phyloP scores from a whole-genome alignment of 164 flowering plant species.

The Vitis amurensis region DNA sequence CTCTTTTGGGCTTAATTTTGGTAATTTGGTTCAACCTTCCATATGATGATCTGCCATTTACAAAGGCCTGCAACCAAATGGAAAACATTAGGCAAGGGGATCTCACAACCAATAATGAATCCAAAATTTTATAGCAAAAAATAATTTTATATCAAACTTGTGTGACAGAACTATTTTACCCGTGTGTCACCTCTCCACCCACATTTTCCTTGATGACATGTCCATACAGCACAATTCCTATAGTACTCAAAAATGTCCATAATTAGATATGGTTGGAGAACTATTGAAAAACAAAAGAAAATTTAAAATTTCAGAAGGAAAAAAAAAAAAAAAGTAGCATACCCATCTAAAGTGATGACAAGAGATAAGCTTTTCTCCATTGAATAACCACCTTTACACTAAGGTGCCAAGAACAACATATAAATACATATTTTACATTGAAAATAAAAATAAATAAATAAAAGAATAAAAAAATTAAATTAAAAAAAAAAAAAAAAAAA shows the following conservation, averaged over 20 bases:
- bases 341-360: constrained; percentile 52
- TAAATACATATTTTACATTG: no score
- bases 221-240: constrained; percentile 58
- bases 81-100: background rate
- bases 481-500: no score
- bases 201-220: constrained; percentile 68
- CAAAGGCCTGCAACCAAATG: constrained; percentile 45
- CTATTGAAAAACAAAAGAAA: background rate
- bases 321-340: constrained; percentile 6
- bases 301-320: background rate
- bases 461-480: background rate
- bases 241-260: background rate
- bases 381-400: constrained; percentile 78
- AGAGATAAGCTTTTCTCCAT: constrained; percentile 64
- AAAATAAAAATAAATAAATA: constrained; percentile 4
- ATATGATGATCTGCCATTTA: constrained; percentile 26
- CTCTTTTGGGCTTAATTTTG: constrained; percentile 26
- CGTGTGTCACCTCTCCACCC: constrained; percentile 60
- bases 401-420: constrained; percentile 2
- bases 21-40: constrained; percentile 15
- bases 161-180: constrained; percentile 24
- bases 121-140: background rate
- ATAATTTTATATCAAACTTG: background rate
- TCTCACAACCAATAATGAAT: background rate
- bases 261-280: background rate